phyloP scores from a whole-genome alignment of 257 asterid species.

The Nicotiana tomentosiformis region DNA sequence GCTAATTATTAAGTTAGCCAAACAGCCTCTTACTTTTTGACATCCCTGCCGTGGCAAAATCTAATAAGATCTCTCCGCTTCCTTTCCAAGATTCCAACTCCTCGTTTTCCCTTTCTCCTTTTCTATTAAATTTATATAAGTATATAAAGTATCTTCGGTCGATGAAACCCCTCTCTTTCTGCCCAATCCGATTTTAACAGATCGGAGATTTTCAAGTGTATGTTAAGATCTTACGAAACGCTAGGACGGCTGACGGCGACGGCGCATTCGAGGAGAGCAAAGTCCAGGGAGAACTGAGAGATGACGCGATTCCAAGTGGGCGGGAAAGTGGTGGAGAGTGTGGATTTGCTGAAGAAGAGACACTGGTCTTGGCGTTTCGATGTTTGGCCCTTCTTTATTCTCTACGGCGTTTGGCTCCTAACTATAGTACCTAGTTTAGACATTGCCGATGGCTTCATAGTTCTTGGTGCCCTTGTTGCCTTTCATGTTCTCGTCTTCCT shows the following conservation, averaged over 20 bases:
- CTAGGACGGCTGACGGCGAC: background rate
- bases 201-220: background rate
- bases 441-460: slow-evolving; percentile 68
- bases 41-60: background rate
- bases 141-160: background rate
- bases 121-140: background rate
- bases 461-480: slow-evolving; percentile 55
- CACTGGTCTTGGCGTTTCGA: slow-evolving; percentile 91
- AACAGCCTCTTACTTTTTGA: too few relatives aligned
- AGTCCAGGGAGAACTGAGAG: slow-evolving; percentile 4
- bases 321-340: slow-evolving; percentile 94
- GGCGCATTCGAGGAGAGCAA: background rate
- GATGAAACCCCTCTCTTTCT: background rate
- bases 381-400: slow-evolving; percentile 70
- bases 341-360: slow-evolving; percentile 73
- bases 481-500: slow-evolving; percentile 70
- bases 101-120: background rate
- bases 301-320: slow-evolving; percentile 79
- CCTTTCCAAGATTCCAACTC: background rate
- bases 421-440: slow-evolving; percentile 77
- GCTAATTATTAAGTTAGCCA: too few relatives aligned
- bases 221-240: background rate
- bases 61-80: background rate
- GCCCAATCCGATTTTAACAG: background rate
- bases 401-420: slow-evolving; percentile 67